A percentile compares a stretch with the other conserved stretches of the same genome.
Evolutionary conservation across 140 eudicot species (phyloP).

Genomic region (Anethum foeniculum): DNA sequence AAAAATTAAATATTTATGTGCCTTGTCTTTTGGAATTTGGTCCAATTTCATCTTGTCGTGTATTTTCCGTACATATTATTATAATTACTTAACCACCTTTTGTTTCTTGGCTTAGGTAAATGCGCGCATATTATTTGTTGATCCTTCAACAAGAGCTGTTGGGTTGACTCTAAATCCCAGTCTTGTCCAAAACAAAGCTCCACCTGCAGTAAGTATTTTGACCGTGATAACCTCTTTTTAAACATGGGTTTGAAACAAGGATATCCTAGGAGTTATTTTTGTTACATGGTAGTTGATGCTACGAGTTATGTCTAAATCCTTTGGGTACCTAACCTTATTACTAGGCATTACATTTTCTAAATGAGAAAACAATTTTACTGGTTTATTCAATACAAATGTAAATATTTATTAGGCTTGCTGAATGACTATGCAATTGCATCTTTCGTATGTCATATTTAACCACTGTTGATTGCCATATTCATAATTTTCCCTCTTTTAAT

Average conservation of each 20-base stretch:
- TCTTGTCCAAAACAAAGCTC: conserved; percentile 70
- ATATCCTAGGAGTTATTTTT: background rate
- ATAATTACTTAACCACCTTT: background rate
- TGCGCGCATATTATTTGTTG: conserved; percentile 86
- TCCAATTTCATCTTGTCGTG: background rate
- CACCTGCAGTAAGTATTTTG: conserved; percentile 63
- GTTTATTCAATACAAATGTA: background rate
- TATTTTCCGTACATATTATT: background rate
- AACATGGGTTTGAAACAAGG: background rate
- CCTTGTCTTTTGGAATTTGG: background rate
- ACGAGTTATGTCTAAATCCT: background rate
- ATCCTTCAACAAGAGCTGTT: conserved; percentile 85
- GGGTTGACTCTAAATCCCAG: conserved; percentile 89
- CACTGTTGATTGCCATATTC: background rate
- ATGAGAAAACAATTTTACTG: background rate
- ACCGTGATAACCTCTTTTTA: background rate
- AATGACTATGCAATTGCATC: background rate
- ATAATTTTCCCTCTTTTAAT: background rate
- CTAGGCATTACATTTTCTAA: background rate
- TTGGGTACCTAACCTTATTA: background rate
- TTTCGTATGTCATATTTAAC: background rate
- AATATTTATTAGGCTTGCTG: background rate
- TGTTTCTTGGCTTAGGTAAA: conserved; percentile 51
- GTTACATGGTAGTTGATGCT: background rate
- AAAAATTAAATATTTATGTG: background rate